A percentile compares a stretch with the other conserved stretches of the same genome.
Conservation (phyloP, 2,329 filamentous ascomycete species). For the Aspergillus fijiensis region DNA sequence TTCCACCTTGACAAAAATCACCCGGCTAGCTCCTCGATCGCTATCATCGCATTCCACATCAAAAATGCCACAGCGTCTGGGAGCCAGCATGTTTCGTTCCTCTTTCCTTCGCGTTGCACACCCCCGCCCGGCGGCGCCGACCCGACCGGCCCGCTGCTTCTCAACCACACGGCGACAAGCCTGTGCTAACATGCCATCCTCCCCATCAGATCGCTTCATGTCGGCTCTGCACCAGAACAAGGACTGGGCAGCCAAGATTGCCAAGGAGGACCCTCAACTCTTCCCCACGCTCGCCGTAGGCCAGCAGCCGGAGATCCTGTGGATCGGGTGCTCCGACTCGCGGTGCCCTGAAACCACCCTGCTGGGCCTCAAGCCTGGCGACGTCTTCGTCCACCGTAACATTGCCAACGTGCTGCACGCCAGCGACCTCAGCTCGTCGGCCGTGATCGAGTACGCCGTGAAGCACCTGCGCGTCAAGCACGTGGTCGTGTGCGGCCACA, state of each 20-base stretch:
- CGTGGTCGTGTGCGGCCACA: constrained; percentile 69
- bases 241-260: constrained; percentile 1
- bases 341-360: constrained; percentile 36
- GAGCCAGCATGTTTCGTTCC: background rate
- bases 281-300: constrained; percentile 64
- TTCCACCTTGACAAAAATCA: background rate
- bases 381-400: constrained; percentile 37
- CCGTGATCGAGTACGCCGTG: constrained; percentile 35
- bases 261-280: constrained; percentile 60
- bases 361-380: constrained; percentile 33
- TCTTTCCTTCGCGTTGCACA: background rate
- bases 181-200: background rate
- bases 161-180: background rate
- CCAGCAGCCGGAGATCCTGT: constrained; percentile 68
- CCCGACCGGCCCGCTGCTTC: background rate
- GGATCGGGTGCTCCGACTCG: constrained; percentile 37
- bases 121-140: background rate
- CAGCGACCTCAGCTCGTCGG: constrained; percentile 31
- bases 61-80: background rate
- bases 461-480: constrained; percentile 57
- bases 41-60: background rate
- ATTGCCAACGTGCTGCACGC: constrained; percentile 36
- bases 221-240: constrained; percentile 1
- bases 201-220: background rate
- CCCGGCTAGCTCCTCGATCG: background rate